Conservation (phyloP, 2,329 filamentous ascomycete species). For the Fusarium penzigii region DNA sequence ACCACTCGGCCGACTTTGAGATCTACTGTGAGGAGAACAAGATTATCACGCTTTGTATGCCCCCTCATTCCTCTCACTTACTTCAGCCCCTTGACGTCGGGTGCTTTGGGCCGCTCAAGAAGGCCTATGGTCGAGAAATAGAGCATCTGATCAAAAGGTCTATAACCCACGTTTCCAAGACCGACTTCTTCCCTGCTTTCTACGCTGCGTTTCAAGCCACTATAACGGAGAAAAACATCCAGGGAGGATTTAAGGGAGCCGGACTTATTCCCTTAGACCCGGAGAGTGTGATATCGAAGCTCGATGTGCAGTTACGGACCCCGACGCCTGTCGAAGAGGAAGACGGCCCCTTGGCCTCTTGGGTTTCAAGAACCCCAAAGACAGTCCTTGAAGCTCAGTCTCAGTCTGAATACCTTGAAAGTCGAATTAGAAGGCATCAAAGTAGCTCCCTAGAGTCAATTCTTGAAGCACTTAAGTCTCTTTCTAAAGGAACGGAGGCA, state of each 20-base stretch:
- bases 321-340: not conserved
- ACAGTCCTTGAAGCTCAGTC: too few species aligned
- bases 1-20: constrained; percentile 29
- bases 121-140: constrained; percentile 24
- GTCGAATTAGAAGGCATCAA: too few species aligned
- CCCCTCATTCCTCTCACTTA: constrained; percentile 1
- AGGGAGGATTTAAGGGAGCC: not conserved
- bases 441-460: too few species aligned
- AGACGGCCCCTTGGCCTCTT: too few species aligned
- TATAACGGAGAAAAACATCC: not conserved
- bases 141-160: not conserved
- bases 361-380: not conserved
- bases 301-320: not conserved
- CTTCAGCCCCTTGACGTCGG: constrained; percentile 20
- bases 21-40: constrained; percentile 35
- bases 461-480: too few species aligned
- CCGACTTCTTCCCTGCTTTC: constrained; percentile 1
- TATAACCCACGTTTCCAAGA: not conserved
- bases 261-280: constrained; percentile 2
- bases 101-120: constrained; percentile 38
- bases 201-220: not conserved
- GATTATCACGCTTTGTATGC: constrained; percentile 31
- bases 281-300: constrained; percentile 1
- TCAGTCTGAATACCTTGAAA: too few species aligned
- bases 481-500: too few species aligned